Percentiles rank a stretch among this genome's conserved stretches.
These are phyloP conservation scores for Borealophlyctis nickersoniae DNA, from an alignment of 192 early-diverging fungal species.

Conservation along the genomic window DNA sequence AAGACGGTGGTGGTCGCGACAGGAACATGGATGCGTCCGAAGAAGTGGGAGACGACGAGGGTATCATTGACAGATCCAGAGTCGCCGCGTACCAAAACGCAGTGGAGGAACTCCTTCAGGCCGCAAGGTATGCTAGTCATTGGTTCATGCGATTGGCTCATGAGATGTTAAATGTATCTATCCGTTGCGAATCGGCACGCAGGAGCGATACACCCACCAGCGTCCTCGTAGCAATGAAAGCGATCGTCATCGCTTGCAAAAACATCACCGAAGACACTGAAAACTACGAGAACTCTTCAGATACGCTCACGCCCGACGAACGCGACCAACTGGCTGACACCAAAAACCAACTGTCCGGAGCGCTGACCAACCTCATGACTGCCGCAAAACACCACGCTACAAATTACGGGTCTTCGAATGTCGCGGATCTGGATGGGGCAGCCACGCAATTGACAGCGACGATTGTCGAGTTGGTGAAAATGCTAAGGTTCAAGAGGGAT, in stretches of 20 bases:
- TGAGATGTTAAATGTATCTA: conserved; percentile 2
- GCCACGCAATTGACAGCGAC: conserved; percentile 75
- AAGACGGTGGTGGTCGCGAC: no score
- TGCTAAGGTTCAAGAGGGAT: conserved; percentile 39
- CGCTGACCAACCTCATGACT: conserved; percentile 65
- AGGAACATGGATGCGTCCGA: no score
- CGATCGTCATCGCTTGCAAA: conserved; percentile 79
- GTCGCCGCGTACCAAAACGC: conserved; percentile 76
- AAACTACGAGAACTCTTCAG: conserved; percentile 42
- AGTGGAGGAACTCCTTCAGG: conserved; percentile 75
- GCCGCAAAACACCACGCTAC: conserved; percentile 77
- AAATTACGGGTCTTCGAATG: conserved; percentile 52
- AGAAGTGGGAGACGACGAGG: conserved; percentile 40
- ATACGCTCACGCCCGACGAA: conserved; percentile 46
- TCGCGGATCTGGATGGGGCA: conserved; percentile 76
- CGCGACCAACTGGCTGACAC: conserved; percentile 48
- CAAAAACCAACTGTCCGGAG: conserved; percentile 62
- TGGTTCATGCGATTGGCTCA: not conserved
- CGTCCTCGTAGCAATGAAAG: conserved; percentile 80
- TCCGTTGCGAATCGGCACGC: conserved; percentile 7
- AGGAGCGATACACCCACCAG: conserved; percentile 66
- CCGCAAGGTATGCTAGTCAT: conserved; percentile 59
- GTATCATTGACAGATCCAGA: conserved; percentile 66
- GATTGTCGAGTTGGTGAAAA: conserved; percentile 74
- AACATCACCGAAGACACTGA: conserved; percentile 82